Evolutionary conservation across 129 eudicot genomes (phyloP), one percentile per base, ranked within the genome.

Genomic region (Erigeron canadensis): DNA sequence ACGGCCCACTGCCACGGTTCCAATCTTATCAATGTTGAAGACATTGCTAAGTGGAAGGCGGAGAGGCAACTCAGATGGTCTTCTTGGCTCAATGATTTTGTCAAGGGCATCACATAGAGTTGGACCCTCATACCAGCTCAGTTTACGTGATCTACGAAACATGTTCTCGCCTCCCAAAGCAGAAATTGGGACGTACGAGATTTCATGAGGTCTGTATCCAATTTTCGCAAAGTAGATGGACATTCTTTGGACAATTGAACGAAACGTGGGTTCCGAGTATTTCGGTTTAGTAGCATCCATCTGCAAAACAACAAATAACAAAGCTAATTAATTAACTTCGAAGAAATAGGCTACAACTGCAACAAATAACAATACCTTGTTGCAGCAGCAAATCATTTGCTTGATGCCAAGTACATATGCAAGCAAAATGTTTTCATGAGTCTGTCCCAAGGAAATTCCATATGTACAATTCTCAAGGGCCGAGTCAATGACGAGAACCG

Each of bases 351-450:
- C 34, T 28, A 28, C 34, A 28, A 28, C 34, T 28, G 34, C 1
- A 28, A 28, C 34, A 28, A 28, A 28, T 28, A 28, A 2, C 87
- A 28, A 28, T 28, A 28, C 34, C 87, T 83, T 84, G 77, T 84
- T 84, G 55, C 84, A 80, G 67, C 87, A 84, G 74, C 87, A 83
- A 51, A 83, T 83, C 87, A 83, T 83, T 71, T 83, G 84, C 75
- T 53, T 83, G 40, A 84, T 82, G 37, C 88, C 88, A 64, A 80
- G 88, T 0, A 82, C 80, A 74, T 80, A 84, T 56, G 82, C 84
- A 76, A 84, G 88, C 16, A 84, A 13, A 2, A 84, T 84, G 15
- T 84, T 84, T 71, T 84, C 88, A 69, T 84, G 88, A 15, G 84
- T 80, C 63, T 84, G 88, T 28, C 80, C 88, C 72, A 76, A 80